Conservation (phyloP, 768 basidiomycete species). For the Clitopilus passeckerianus region DNA sequence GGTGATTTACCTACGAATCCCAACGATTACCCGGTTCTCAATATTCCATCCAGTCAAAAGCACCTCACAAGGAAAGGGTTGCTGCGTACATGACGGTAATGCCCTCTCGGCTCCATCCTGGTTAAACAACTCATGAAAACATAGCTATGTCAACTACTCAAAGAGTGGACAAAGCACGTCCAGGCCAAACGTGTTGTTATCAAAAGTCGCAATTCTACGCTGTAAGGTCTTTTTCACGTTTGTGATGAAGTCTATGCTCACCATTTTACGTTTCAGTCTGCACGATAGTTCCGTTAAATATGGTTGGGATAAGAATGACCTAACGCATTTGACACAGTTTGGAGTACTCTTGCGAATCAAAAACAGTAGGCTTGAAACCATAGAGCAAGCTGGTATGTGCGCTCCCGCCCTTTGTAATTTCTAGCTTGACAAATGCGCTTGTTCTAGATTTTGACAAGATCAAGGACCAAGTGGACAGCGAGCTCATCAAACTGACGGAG, state of each 20-base stretch:
- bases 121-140: not conserved
- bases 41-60: slow-evolving; percentile 1
- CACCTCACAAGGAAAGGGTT: not conserved
- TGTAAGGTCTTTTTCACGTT: too few relatives aligned
- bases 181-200: not conserved
- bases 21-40: too few relatives aligned
- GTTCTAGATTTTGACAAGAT: slow-evolving; percentile 25
- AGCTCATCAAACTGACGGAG: slow-evolving; percentile 7
- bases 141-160: slow-evolving; percentile 10
- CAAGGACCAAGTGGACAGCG: not conserved
- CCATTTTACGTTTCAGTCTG: too few relatives aligned
- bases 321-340: slow-evolving; percentile 35
- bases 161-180: slow-evolving; percentile 6
- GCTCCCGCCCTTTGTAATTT: not conserved
- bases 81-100: slow-evolving; percentile 1
- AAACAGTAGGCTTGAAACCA: slow-evolving; percentile 29
- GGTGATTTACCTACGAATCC: too few relatives aligned
- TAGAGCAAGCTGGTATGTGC: slow-evolving; percentile 29
- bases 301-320: slow-evolving; percentile 39
- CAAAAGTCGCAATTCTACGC: not conserved
- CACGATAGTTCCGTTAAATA: slow-evolving; percentile 17
- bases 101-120: not conserved
- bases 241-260: too few relatives aligned
- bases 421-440: not conserved
- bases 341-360: slow-evolving; percentile 31